A percentile compares a stretch with the other conserved stretches of the same genome.
phyloP scores from a whole-genome alignment of 192 early-diverging fungal genomes.

The Backusella tarrabulga region DNA sequence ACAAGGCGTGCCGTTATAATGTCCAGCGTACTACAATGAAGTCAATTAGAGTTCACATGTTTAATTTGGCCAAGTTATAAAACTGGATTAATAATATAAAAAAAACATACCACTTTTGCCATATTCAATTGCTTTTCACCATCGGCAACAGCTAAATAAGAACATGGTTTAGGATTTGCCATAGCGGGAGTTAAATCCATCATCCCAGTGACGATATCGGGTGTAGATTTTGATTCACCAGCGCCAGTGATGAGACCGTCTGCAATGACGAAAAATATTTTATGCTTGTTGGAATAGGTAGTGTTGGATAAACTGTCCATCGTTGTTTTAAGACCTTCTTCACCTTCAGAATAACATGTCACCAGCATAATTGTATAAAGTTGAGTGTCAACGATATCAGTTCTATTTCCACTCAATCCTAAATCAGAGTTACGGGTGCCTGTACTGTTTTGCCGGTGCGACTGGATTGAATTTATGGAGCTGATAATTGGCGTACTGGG shows the following conservation, averaged over 20 bases:
- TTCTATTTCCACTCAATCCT: not conserved
- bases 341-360: slow-evolving; percentile 92
- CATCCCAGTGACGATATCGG: slow-evolving; percentile 79
- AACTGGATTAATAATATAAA: slow-evolving; percentile 13
- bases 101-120: slow-evolving; percentile 64
- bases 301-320: slow-evolving; percentile 80
- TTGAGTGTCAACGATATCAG: slow-evolving; percentile 31
- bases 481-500: not conserved
- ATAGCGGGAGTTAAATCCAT: slow-evolving; percentile 62
- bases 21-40: slow-evolving; percentile 54
- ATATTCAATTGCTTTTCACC: slow-evolving; percentile 81
- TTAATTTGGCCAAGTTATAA: not conserved
- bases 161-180: slow-evolving; percentile 68
- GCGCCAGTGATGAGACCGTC: slow-evolving; percentile 90
- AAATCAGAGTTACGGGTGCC: not conserved
- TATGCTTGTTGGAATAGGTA: slow-evolving; percentile 81
- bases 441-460: not conserved
- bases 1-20: slow-evolving; percentile 66
- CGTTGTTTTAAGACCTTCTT: slow-evolving; percentile 73
- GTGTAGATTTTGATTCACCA: slow-evolving; percentile 71
- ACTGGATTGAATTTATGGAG: not conserved
- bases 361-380: slow-evolving; percentile 79
- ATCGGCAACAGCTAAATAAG: slow-evolving; percentile 77
- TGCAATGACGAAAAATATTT: slow-evolving; percentile 85
- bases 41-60: not conserved